phyloP scores from a whole-genome alignment of 805 yeast species.

The Pichia deserticola region DNA sequence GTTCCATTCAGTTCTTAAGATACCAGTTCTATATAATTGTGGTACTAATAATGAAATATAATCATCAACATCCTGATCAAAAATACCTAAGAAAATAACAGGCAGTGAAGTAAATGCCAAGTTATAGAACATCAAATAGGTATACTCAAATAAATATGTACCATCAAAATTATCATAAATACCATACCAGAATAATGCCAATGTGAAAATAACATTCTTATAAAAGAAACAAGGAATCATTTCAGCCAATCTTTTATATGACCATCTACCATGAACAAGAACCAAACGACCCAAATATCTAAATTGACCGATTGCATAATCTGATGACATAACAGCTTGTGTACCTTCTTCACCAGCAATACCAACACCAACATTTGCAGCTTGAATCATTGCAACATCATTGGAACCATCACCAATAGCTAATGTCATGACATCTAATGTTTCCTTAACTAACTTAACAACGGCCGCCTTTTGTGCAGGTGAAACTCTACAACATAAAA shows the following conservation, averaged over 20 bases:
- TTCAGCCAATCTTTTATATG: constrained; percentile 72
- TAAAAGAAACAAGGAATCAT: constrained; percentile 79
- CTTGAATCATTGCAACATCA: constrained; percentile 87
- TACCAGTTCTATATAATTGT: constrained; percentile 67
- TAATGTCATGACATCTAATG: constrained; percentile 72
- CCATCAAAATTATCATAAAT: constrained; percentile 72
- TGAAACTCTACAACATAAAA: constrained; percentile 79
- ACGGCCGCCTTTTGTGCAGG: constrained; percentile 87
- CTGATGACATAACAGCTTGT: constrained; percentile 84
- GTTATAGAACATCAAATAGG: constrained; percentile 72
- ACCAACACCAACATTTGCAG: constrained; percentile 84
- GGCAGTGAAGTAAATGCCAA: constrained; percentile 81
- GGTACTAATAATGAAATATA: constrained; percentile 66
- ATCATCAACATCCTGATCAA: constrained; percentile 75
- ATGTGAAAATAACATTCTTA: constrained; percentile 68
- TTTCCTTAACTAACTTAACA: constrained; percentile 66
- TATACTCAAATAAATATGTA: constrained; percentile 68
- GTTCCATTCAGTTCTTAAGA: constrained; percentile 64
- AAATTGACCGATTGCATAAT: constrained; percentile 80
- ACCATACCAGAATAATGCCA: constrained; percentile 77
- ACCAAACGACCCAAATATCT: constrained; percentile 60
- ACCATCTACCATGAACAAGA: constrained; percentile 81
- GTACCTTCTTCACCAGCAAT: constrained; percentile 90
- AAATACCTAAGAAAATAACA: constrained; percentile 66
- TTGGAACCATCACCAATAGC: constrained; percentile 89